A percentile compares a stretch with the other conserved stretches of the same genome.
Conservation (phyloP, 768 basidiomycete genomes). For the Termitomyces titanicus region DNA sequence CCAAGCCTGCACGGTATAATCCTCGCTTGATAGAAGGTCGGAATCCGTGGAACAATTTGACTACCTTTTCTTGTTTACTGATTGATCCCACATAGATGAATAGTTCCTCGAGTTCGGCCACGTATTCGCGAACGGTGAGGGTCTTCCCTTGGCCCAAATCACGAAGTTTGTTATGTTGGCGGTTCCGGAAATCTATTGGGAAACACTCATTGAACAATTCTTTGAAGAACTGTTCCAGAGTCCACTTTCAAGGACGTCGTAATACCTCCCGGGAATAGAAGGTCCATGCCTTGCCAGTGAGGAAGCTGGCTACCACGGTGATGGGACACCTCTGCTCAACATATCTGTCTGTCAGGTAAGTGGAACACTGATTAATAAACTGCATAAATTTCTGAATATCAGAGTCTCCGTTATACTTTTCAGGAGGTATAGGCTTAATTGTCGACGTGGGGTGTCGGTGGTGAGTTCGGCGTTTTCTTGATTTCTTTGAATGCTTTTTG, state of each 20-base stretch:
- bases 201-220: constrained; percentile 7
- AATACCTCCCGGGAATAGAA: constrained; percentile 2
- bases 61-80: constrained; percentile 21
- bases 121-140: constrained; percentile 22
- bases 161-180: constrained; percentile 22
- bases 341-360: constrained; percentile 9
- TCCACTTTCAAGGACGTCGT: neutral
- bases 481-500: too few relatives aligned
- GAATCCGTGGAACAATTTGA: constrained; percentile 32
- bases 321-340: neutral
- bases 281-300: neutral
- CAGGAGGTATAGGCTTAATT: constrained; percentile 15
- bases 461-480: too few relatives aligned
- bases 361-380: constrained; percentile 12
- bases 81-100: constrained; percentile 25
- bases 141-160: constrained; percentile 18
- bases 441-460: neutral
- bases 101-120: constrained; percentile 26
- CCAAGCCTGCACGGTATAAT: constrained; percentile 23
- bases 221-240: neutral
- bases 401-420: constrained; percentile 11
- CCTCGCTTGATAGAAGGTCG: constrained; percentile 21
- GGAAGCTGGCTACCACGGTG: neutral
- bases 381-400: constrained; percentile 8
- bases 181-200: constrained; percentile 15